Evolutionary conservation across 2,329 filamentous ascomycete genomes (phyloP).

Genomic region (Tolypocladium sp.): DNA sequence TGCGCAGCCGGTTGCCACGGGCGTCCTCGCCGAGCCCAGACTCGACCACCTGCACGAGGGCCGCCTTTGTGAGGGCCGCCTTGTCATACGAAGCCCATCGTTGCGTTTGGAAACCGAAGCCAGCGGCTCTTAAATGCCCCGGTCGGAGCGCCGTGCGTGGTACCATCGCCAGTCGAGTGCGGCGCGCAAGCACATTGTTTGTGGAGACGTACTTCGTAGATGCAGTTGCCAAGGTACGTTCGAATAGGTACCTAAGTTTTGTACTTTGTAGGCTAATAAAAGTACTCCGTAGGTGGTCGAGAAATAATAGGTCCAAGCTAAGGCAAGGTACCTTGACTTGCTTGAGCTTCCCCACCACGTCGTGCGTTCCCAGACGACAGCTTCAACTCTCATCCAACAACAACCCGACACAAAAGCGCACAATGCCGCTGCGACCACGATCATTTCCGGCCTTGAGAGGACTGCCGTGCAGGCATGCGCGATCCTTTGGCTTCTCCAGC

Average conservation of each 20-base stretch:
- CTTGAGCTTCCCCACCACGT: not conserved
- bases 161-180: constrained; percentile 14
- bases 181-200: constrained; percentile 9
- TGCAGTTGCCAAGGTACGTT: not conserved
- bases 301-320: not conserved
- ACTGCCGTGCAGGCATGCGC: constrained; percentile 23
- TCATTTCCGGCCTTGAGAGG: constrained; percentile 21
- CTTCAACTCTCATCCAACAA: not conserved
- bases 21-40: constrained; percentile 19
- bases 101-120: constrained; percentile 6
- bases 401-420: not conserved
- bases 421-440: constrained; percentile 21
- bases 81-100: constrained; percentile 25
- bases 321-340: not conserved
- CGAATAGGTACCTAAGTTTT: constrained; percentile 11
- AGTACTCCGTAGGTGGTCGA: not conserved
- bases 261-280: not conserved
- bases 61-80: constrained; percentile 15
- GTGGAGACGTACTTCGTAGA: not conserved
- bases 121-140: constrained; percentile 3
- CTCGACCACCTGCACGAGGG: constrained; percentile 20
- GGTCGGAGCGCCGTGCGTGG: constrained; percentile 11
- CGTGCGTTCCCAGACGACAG: not conserved
- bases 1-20: constrained; percentile 17
- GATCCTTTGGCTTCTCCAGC: constrained; percentile 34